Percentiles rank a stretch among this genome's conserved stretches.
phyloP scores from a whole-genome alignment of 192 early-diverging fungal species.

The Dimargaris cristalligena region DNA sequence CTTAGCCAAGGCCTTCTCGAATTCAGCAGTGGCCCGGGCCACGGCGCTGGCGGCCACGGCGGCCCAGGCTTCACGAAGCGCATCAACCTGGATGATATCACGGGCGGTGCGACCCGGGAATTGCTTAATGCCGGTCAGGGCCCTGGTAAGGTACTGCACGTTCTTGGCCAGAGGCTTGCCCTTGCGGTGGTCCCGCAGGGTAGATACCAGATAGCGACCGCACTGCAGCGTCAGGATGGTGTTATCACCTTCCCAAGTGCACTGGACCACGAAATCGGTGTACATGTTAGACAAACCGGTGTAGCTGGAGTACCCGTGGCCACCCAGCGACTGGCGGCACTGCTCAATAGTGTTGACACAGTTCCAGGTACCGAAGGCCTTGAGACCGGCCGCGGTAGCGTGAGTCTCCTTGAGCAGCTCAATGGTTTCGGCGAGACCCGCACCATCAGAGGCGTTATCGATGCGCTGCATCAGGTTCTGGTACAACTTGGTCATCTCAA shows the following conservation, averaged over 20 bases:
- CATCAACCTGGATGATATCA: slow-evolving; percentile 35
- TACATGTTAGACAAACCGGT: slow-evolving; percentile 73
- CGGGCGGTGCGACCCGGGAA: slow-evolving; percentile 32
- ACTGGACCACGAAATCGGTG: slow-evolving; percentile 79
- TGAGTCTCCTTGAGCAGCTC: slow-evolving; percentile 81
- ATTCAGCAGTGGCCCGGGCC: slow-evolving; percentile 61
- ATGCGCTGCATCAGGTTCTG: slow-evolving; percentile 58
- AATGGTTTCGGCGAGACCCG: slow-evolving; percentile 45
- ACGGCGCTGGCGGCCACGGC: slow-evolving; percentile 72
- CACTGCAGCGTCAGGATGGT: slow-evolving; percentile 81
- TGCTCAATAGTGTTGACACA: slow-evolving; percentile 79
- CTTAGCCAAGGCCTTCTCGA: slow-evolving; percentile 41
- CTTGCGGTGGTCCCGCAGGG: slow-evolving; percentile 45
- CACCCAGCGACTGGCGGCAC: slow-evolving; percentile 78
- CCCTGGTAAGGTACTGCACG: slow-evolving; percentile 53
- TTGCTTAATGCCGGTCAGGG: slow-evolving; percentile 26
- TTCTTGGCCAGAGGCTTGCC: slow-evolving; percentile 65
- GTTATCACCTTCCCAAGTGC: slow-evolving; percentile 83
- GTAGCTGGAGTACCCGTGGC: slow-evolving; percentile 87
- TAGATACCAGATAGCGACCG: slow-evolving; percentile 67
- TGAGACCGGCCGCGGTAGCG: slow-evolving; percentile 77
- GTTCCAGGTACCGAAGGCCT: slow-evolving; percentile 88
- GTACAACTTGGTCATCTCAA: slow-evolving; percentile 66
- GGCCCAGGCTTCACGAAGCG: slow-evolving; percentile 61
- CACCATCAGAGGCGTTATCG: slow-evolving; percentile 40